These are phyloP conservation scores for Kuraishia capsulata DNA, from an alignment of 805 yeast species.

Conservation along the genomic window DNA sequence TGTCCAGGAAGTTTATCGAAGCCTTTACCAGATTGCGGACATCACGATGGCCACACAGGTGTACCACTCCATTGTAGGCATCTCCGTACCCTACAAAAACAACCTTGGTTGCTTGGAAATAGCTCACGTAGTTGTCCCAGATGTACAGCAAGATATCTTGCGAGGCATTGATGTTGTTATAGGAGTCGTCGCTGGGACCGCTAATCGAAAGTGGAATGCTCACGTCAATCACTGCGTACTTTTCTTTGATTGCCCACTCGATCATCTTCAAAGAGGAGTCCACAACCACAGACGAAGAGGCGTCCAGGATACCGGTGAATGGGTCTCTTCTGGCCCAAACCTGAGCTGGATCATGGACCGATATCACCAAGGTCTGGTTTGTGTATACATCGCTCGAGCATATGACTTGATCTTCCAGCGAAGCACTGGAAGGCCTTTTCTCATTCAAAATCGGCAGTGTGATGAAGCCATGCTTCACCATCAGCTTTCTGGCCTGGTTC, in stretches of 20 bases:
- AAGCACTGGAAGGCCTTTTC: conserved; percentile 32
- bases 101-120: conserved; percentile 61
- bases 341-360: conserved; percentile 88
- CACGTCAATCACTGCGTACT: conserved; percentile 78
- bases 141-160: conserved; percentile 72
- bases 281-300: conserved; percentile 61
- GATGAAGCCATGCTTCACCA: conserved; percentile 48
- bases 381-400: conserved; percentile 65
- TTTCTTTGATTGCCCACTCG: conserved; percentile 48
- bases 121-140: conserved; percentile 87
- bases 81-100: conserved; percentile 87
- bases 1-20: conserved; percentile 59
- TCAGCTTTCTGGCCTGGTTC: conserved; percentile 53
- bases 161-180: conserved; percentile 55
- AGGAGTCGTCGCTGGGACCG: conserved; percentile 36
- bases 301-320: conserved; percentile 65
- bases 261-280: conserved; percentile 68
- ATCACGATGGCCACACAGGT: conserved; percentile 77
- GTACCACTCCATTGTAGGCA: conserved; percentile 78
- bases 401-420: conserved; percentile 53
- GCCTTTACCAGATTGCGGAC: conserved; percentile 58
- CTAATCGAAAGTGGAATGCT: conserved; percentile 58
- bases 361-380: conserved; percentile 52
- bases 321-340: conserved; percentile 86
- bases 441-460: conserved; percentile 52